phyloP scores from a whole-genome alignment of 2,329 filamentous ascomycete species.

The Lachnellula cervina region DNA sequence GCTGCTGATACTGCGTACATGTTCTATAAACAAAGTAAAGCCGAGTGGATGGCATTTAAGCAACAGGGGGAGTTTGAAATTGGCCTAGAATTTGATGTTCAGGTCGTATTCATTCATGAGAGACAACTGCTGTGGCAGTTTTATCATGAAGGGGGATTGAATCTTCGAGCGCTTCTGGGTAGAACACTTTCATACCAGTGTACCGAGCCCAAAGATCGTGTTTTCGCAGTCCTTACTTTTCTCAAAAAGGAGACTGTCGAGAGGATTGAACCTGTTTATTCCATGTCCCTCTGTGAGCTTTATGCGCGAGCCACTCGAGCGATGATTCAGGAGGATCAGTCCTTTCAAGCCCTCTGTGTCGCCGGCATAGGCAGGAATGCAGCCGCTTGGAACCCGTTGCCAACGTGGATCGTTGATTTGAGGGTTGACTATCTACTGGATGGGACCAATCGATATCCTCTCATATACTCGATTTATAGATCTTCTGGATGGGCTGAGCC shows the following conservation, averaged over 20 bases:
- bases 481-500: not conserved
- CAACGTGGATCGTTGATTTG: not conserved
- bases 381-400: not conserved
- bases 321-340: not conserved
- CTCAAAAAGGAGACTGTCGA: not conserved
- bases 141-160: too few species aligned
- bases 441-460: not conserved
- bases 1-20: not conserved
- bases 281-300: not conserved
- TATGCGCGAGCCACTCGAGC: not conserved
- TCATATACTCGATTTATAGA: not conserved
- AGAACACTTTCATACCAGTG: not conserved
- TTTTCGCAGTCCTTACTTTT: not conserved
- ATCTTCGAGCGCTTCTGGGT: not conserved
- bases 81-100: too few species aligned
- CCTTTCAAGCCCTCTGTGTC: not conserved
- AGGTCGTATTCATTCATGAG: too few species aligned
- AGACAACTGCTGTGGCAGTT: too few species aligned
- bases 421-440: not conserved
- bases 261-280: not conserved
- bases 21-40: too few species aligned
- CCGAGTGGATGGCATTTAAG: too few species aligned
- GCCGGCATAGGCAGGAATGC: not conserved
- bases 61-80: too few species aligned
- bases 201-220: not conserved